Evolutionary conservation across 371 early-diverging fungal genomes (phyloP).

Genomic region (Mucor ambiguus): DNA sequence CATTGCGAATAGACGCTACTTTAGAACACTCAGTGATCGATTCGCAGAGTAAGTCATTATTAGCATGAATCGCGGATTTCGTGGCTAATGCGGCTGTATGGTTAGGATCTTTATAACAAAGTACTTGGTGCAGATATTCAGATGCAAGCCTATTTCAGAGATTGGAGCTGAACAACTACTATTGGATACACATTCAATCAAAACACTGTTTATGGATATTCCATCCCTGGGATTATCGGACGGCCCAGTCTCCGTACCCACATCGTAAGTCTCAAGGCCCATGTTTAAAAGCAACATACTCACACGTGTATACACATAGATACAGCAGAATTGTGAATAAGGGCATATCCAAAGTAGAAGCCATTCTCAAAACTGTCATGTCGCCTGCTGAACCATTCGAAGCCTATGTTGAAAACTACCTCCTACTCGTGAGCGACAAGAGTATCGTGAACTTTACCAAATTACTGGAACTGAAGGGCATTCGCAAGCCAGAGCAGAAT

Average conservation of each 20-base stretch:
- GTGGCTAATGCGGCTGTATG: not conserved
- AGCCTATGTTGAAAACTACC: constrained; percentile 83
- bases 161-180: constrained; percentile 91
- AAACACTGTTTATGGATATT: constrained; percentile 74
- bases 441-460: constrained; percentile 69
- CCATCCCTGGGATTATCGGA: constrained; percentile 62
- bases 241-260: constrained; percentile 49
- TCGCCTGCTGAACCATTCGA: constrained; percentile 84
- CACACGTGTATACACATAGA: constrained; percentile 29
- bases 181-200: constrained; percentile 90
- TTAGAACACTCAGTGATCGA: constrained; percentile 87
- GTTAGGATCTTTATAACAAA: constrained; percentile 64
- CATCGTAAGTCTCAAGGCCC: constrained; percentile 47
- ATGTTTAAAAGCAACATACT: not conserved
- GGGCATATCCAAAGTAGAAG: constrained; percentile 81
- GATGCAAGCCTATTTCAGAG: constrained; percentile 82
- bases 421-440: constrained; percentile 80
- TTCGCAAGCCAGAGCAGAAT: constrained; percentile 60
- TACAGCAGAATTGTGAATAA: constrained; percentile 81
- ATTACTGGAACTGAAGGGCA: constrained; percentile 84
- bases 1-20: constrained; percentile 76
- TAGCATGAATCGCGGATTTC: not conserved
- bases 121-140: constrained; percentile 64
- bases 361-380: constrained; percentile 88
- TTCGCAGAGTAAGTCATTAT: constrained; percentile 78